These are phyloP conservation scores for Litchi chinensis DNA, from an alignment of 345 rosid genomes.

Conservation along the genomic window DNA sequence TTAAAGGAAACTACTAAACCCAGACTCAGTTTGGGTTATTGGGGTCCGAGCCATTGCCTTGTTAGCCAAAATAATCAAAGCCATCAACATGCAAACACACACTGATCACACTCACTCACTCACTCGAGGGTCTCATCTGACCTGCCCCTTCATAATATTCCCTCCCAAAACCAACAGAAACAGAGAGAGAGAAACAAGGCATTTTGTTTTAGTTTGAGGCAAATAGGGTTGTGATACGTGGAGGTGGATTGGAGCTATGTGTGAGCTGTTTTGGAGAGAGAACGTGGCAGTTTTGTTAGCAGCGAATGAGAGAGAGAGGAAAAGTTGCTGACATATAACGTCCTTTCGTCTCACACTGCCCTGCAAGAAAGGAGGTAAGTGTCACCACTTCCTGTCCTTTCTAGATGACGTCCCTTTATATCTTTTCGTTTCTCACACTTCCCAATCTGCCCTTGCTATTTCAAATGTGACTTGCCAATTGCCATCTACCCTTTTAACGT, in stretches of 20 bases:
- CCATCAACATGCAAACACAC: not conserved
- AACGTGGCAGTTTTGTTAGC: not conserved
- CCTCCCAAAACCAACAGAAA: too few species aligned
- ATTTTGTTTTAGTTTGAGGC: not conserved
- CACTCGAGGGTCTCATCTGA: slow-evolving; percentile 7
- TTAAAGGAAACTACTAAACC: slow-evolving; percentile 1
- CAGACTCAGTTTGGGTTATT: not conserved
- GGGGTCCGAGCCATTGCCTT: slow-evolving; percentile 5
- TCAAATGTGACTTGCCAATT: not conserved
- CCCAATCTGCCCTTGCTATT: slow-evolving; percentile 16
- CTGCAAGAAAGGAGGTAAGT: not conserved
- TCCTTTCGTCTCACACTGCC: not conserved
- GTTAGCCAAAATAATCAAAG: not conserved
- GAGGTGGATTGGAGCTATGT: not conserved
- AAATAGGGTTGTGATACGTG: not conserved
- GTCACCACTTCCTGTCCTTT: slow-evolving; percentile 7
- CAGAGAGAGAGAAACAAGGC: not conserved
- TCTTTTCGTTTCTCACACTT: not conserved
- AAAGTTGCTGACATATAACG: slow-evolving; percentile 4
- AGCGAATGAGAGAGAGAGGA: not conserved
- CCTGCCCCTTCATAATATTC: slow-evolving; percentile 6
- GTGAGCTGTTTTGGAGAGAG: slow-evolving; percentile 6
- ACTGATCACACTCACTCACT: not conserved
- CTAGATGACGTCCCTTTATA: not conserved
- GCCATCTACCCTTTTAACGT: too few species aligned